These are phyloP conservation scores for Gossypium davidsonii DNA, from an alignment of 441 rosid species.

Conservation along the genomic window DNA sequence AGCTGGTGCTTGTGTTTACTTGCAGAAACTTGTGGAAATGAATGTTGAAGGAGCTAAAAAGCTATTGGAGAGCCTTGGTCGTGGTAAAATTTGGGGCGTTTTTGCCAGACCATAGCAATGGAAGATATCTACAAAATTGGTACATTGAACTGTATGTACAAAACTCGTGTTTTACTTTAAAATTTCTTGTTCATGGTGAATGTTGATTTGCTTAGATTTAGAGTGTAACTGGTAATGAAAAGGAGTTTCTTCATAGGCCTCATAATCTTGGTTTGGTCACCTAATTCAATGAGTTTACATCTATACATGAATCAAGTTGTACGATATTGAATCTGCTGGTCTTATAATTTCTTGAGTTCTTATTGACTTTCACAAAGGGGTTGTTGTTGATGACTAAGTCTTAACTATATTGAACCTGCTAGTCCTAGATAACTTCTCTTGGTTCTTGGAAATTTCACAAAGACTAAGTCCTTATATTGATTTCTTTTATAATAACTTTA, in stretches of 20 bases:
- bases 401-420: background rate
- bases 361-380: background rate
- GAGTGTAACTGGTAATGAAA: conserved; percentile 19
- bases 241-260: conserved; percentile 18
- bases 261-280: conserved; percentile 27
- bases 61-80: conserved; percentile 49
- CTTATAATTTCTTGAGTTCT: background rate
- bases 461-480: background rate
- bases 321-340: background rate
- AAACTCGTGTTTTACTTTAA: conserved; percentile 17
- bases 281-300: conserved; percentile 3
- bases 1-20: conserved; percentile 55
- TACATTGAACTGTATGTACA: conserved; percentile 37
- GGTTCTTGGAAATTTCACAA: background rate
- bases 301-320: background rate
- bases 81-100: conserved; percentile 77
- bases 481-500: background rate
- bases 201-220: conserved; percentile 27
- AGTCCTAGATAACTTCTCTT: background rate
- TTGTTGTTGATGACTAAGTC: background rate
- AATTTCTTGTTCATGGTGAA: conserved; percentile 28
- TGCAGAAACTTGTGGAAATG: conserved; percentile 69
- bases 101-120: conserved; percentile 46
- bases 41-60: conserved; percentile 84
- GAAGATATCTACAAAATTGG: conserved; percentile 14